phyloP scores from a whole-genome alignment of 345 rosid genomes.

The Limnanthes douglasii region DNA sequence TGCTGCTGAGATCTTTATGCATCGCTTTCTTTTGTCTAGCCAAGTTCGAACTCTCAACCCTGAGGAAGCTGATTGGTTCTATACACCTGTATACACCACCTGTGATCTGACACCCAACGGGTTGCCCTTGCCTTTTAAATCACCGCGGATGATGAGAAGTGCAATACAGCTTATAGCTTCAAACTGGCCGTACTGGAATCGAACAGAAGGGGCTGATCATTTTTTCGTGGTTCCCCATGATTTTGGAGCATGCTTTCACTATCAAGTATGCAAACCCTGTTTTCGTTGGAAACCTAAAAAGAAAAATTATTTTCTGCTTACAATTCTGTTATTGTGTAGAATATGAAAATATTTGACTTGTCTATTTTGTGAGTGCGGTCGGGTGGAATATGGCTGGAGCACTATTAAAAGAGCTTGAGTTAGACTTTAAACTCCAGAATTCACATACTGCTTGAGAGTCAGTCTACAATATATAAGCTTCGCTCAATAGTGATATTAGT shows the following conservation, averaged over 20 bases:
- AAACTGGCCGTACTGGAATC: conserved; percentile 95
- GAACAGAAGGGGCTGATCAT: conserved; percentile 93
- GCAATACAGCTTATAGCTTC: conserved; percentile 91
- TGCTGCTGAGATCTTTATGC: conserved; percentile 98
- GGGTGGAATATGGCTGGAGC: too few relatives aligned
- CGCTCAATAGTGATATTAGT: too few relatives aligned
- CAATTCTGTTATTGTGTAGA: too few relatives aligned
- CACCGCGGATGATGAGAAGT: conserved; percentile 97
- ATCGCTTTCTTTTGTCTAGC: conserved; percentile 83
- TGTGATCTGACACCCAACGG: conserved; percentile 96
- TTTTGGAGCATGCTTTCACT: conserved; percentile 98
- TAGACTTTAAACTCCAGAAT: too few relatives aligned
- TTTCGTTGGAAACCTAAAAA: too few relatives aligned
- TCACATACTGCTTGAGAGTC: neutral
- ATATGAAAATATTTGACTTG: too few relatives aligned
- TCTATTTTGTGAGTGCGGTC: too few relatives aligned
- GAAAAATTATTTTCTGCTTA: too few relatives aligned
- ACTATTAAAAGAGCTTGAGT: too few relatives aligned
- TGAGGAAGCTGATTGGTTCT: conserved; percentile 98
- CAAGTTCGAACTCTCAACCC: conserved; percentile 92
- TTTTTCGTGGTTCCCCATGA: conserved; percentile 95
- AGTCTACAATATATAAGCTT: neutral
- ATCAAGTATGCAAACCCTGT: conserved; percentile 59
- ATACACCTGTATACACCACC: conserved; percentile 88
- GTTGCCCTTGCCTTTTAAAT: conserved; percentile 91